Evolutionary conservation across 2,329 filamentous ascomycete species (phyloP).

Genomic region (Macrophomina pseudophaseolina): DNA sequence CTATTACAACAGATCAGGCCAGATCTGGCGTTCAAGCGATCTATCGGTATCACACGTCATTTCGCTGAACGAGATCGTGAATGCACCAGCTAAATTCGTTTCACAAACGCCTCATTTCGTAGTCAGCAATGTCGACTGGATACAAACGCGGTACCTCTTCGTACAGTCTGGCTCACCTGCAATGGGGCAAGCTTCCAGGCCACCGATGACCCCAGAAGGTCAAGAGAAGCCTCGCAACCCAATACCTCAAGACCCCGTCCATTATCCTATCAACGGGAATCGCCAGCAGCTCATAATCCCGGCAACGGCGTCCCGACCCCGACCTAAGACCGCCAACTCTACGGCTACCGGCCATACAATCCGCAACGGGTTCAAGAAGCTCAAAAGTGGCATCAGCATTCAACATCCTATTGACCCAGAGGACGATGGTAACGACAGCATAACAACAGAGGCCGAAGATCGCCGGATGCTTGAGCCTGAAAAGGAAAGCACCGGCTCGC

Average conservation of each 20-base stretch:
- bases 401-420: background rate
- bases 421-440: conserved; percentile 49
- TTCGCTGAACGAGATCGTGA: conserved; percentile 85
- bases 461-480: conserved; percentile 41
- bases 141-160: conserved; percentile 86
- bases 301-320: background rate
- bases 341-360: background rate
- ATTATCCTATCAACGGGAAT: background rate
- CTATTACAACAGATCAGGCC: too few species aligned
- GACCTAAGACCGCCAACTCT: background rate
- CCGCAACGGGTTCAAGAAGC: background rate
- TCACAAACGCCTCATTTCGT: conserved; percentile 68
- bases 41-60: conserved; percentile 66
- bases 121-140: conserved; percentile 79
- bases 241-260: background rate
- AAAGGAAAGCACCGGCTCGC: conserved; percentile 12
- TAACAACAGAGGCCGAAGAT: conserved; percentile 58
- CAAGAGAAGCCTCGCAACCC: background rate
- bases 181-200: background rate
- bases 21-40: conserved; percentile 68
- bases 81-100: conserved; percentile 68
- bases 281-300: background rate
- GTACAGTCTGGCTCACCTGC: conserved; percentile 44
- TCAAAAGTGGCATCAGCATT: background rate
- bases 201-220: background rate